A percentile compares a stretch with the other conserved stretches of the same genome.
These are phyloP conservation scores for Prototheca wickerhamii DNA, from an alignment of 163 green algal species.

Conservation along the genomic window DNA sequence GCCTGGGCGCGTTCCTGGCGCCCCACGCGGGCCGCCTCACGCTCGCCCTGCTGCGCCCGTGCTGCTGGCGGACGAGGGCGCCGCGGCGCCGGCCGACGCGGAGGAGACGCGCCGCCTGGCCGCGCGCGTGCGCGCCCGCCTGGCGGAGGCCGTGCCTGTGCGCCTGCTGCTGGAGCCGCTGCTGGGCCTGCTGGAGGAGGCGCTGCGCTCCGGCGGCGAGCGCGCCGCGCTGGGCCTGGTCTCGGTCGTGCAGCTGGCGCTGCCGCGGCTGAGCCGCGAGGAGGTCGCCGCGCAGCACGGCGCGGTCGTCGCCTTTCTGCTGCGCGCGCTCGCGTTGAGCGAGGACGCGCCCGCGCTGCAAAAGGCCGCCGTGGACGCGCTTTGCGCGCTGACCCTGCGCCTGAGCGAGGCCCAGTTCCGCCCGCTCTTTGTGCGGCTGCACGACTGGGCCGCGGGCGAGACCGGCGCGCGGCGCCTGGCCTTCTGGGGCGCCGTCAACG, in stretches of 20 bases:
- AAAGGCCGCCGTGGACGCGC: conserved; percentile 28
- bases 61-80: conserved; percentile 8
- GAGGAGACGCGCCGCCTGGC: conserved; percentile 20
- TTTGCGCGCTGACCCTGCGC: conserved; percentile 67
- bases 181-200: conserved; percentile 28
- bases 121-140: conserved; percentile 15
- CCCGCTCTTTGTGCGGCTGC: conserved; percentile 70
- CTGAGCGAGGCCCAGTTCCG: conserved; percentile 77
- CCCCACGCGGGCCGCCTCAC: conserved; percentile 58
- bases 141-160: conserved; percentile 40
- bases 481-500: conserved; percentile 45
- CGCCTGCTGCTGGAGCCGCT: conserved; percentile 61
- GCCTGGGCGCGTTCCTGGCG: conserved; percentile 55
- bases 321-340: conserved; percentile 65
- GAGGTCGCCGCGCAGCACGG: conserved; percentile 48
- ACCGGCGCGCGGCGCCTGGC: conserved; percentile 31
- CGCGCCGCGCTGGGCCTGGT: neutral
- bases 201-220: neutral
- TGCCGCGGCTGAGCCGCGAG: conserved; percentile 34
- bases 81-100: conserved; percentile 8
- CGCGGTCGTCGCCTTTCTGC: conserved; percentile 57
- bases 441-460: conserved; percentile 58
- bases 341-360: conserved; percentile 22
- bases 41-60: conserved; percentile 43
- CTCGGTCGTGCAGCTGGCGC: neutral